phyloP scores from a whole-genome alignment of 805 yeast genomes.

The Saccharomycopsis lassenensis region DNA sequence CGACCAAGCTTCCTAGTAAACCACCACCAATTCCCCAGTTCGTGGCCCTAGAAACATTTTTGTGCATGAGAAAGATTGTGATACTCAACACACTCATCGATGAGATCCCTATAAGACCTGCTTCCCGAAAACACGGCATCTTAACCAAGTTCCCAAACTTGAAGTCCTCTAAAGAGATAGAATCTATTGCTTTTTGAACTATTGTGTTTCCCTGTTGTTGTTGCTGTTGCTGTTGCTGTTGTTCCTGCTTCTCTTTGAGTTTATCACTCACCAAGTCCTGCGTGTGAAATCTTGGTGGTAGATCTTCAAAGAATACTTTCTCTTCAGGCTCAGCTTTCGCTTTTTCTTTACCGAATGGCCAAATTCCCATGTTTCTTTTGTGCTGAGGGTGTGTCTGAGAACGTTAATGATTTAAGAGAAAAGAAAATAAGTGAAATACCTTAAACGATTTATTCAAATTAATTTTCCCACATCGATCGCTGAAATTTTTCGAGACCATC shows the following conservation, averaged over 20 bases:
- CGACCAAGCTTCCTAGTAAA: constrained; percentile 64
- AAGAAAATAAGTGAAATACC: too few species aligned
- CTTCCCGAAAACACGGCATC: constrained; percentile 75
- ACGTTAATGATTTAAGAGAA: too few species aligned
- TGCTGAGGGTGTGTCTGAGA: too few species aligned
- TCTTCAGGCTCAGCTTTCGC: background rate
- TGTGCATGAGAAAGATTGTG: constrained; percentile 56
- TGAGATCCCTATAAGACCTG: constrained; percentile 64
- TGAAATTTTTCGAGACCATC: too few species aligned
- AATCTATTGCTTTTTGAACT: constrained; percentile 30
- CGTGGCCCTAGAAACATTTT: constrained; percentile 46
- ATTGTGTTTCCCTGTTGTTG: constrained; percentile 21
- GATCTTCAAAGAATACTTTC: constrained; percentile 8
- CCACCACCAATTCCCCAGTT: constrained; percentile 84
- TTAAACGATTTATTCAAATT: too few species aligned
- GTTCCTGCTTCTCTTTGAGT: constrained; percentile 20
- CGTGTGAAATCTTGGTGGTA: constrained; percentile 26
- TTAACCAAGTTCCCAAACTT: constrained; percentile 36
- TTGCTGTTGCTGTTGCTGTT: constrained; percentile 20
- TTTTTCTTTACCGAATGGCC: too few species aligned
- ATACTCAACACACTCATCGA: constrained; percentile 61
- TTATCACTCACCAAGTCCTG: constrained; percentile 19
- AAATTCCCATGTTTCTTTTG: too few species aligned
- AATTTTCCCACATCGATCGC: too few species aligned
- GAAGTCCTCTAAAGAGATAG: constrained; percentile 41